Base-by-base conservation (phyloP, 805 yeast species). In the Pichia gijzeniarum region DNA sequence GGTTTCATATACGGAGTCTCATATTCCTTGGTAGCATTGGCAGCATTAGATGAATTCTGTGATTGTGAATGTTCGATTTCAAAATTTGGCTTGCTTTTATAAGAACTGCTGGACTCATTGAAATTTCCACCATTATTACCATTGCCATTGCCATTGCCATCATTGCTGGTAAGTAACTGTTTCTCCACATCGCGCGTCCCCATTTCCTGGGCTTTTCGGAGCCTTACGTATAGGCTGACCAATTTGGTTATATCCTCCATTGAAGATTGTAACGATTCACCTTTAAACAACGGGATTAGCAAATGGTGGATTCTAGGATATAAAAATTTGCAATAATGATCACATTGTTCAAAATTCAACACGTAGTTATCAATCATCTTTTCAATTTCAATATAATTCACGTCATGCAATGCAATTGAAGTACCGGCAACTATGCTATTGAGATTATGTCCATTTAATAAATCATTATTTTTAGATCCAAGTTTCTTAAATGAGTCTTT, bases 191-290 rank as follows among this genome's bases (percentile, higher is more conserved):
- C 21, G 21, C 27, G 32, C 13, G 35, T 3, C 6, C 20, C 28
- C 7, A n/a, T 18, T 18, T 44, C 51, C 38, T 42, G 48, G 37
- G 53, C 27, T 30, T 51, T 20, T 43, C 65, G 49, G 8, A 67
- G 48, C 20, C 57, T 52, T n/a, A 64, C 43, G 48, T 65, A 65
- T 9, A 67, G 43, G 19, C 60, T 59, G 1, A 78, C 72, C 43
- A 77, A 60, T 38, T 68, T 70, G 53, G 77, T 79, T 19, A 75
- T 60, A 53, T 79, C 82, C 50, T 80, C 85, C 3, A 79, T 70
- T 0, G 83, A 79, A 0, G 73, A 71, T 17, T 72, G 64, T 33
- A 77, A 52, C 4, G 65, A 62, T 27, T 71, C 76, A n/a, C 76
- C 72, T 41, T 59, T 57, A 53, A 79, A 80, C 8, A 80, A 50